These are phyloP conservation scores for Metschnikowia lochheadii DNA, from an alignment of 805 yeast genomes.

Conservation along the genomic window DNA sequence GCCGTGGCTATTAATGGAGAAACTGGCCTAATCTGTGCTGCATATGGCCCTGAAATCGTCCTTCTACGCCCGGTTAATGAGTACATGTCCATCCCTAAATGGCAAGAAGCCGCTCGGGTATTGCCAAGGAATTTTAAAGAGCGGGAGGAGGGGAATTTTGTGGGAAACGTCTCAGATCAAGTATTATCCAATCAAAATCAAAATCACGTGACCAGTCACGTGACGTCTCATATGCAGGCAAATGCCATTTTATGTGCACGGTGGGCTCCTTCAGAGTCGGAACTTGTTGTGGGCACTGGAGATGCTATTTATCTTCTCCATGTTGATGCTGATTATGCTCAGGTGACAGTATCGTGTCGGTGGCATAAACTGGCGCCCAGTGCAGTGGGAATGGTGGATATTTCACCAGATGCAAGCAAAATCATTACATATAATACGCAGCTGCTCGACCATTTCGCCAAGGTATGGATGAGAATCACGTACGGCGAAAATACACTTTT, in stretches of 20 bases:
- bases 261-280: constrained; percentile 54
- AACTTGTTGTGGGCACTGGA: constrained; percentile 58
- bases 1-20: constrained; percentile 60
- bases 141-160: neutral
- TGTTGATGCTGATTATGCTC: constrained; percentile 44
- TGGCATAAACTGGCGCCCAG: constrained; percentile 56
- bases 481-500: constrained; percentile 60
- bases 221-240: neutral
- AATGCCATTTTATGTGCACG: constrained; percentile 30
- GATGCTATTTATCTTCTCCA: constrained; percentile 51
- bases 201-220: neutral
- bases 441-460: constrained; percentile 59
- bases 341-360: constrained; percentile 26
- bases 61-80: constrained; percentile 58
- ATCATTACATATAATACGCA: constrained; percentile 58
- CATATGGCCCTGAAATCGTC: constrained; percentile 39
- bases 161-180: too few species aligned
- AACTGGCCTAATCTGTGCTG: constrained; percentile 59
- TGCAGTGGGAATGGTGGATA: constrained; percentile 53
- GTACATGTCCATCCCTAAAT: constrained; percentile 39
- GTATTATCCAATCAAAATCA: too few species aligned
- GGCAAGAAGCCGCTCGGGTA: constrained; percentile 37
- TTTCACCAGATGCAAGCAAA: constrained; percentile 65
- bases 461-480: constrained; percentile 72
- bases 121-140: neutral